A percentile compares a stretch with the other conserved stretches of the same genome.
These are phyloP conservation scores for Phyllosticta paracitricarpa DNA, from an alignment of 2,329 filamentous ascomycete genomes.

Conservation along the genomic window DNA sequence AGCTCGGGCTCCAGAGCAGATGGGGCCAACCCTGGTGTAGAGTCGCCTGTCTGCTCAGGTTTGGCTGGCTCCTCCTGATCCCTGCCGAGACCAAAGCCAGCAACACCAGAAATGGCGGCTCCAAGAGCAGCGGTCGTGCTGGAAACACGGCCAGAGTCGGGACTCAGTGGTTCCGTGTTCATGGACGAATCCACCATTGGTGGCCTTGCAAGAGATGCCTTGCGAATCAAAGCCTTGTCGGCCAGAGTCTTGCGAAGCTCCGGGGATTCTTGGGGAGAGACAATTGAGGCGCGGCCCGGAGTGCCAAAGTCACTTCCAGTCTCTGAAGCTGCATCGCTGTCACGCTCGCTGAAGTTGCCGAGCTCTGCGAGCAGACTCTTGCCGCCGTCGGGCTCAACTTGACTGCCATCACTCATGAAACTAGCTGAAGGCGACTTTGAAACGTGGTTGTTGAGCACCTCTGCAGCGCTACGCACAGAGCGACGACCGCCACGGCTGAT, in stretches of 20 bases:
- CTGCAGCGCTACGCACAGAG: slow-evolving; percentile 37
- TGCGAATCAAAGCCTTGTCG: slow-evolving; percentile 6
- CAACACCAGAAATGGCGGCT: slow-evolving; percentile 13
- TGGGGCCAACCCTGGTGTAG: slow-evolving; percentile 7
- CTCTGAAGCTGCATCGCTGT: slow-evolving; percentile 46
- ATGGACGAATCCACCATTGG: slow-evolving; percentile 50
- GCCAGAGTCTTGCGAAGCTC: slow-evolving; percentile 3
- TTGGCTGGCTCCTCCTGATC: background rate
- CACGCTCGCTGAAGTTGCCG: slow-evolving; percentile 66
- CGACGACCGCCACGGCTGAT: slow-evolving; percentile 52
- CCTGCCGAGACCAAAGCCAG: slow-evolving; percentile 18
- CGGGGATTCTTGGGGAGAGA: slow-evolving; percentile 8
- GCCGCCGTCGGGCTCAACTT: slow-evolving; percentile 40
- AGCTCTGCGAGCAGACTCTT: slow-evolving; percentile 90
- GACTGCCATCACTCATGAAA: slow-evolving; percentile 35
- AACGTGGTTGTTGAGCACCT: slow-evolving; percentile 46
- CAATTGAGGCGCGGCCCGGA: slow-evolving; percentile 2
- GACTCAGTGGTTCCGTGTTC: slow-evolving; percentile 53
- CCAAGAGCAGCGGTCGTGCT: slow-evolving; percentile 14
- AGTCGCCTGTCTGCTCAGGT: background rate
- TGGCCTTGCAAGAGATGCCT: slow-evolving; percentile 15
- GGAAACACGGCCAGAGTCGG: slow-evolving; percentile 17
- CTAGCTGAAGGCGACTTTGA: slow-evolving; percentile 49
- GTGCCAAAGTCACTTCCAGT: slow-evolving; percentile 21
- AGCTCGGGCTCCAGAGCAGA: slow-evolving; percentile 4